phyloP scores from a whole-genome alignment of 306 rosid genomes.

The Spatholobus suberectus region DNA sequence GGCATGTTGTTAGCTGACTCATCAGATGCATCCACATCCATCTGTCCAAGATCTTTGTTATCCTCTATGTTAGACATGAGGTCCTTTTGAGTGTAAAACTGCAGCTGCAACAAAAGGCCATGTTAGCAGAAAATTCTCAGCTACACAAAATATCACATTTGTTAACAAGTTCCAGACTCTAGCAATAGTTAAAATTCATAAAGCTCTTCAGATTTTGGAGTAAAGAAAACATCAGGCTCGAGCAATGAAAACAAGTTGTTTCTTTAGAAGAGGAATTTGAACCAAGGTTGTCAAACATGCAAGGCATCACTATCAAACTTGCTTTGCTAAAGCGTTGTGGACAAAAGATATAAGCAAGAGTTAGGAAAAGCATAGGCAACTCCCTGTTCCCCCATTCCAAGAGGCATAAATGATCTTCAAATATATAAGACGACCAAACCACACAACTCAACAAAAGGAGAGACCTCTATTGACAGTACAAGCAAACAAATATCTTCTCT shows the following conservation, averaged over 20 bases:
- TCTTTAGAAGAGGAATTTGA: slow-evolving; percentile 15
- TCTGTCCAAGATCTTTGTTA: slow-evolving; percentile 59
- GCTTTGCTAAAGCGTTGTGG: background rate
- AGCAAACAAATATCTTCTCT: slow-evolving; percentile 8
- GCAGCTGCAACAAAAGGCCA: slow-evolving; percentile 45
- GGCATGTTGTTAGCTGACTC: slow-evolving; percentile 56
- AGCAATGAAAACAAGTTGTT: slow-evolving; percentile 10
- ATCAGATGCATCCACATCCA: slow-evolving; percentile 53
- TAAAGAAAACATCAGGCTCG: slow-evolving; percentile 21
- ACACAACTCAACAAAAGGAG: slow-evolving; percentile 11
- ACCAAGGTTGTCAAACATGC: background rate
- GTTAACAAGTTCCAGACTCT: background rate
- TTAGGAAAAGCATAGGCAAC: slow-evolving; percentile 10
- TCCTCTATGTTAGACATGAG: slow-evolving; percentile 65
- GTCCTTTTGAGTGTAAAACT: slow-evolving; percentile 45
- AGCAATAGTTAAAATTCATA: background rate
- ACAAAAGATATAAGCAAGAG: slow-evolving; percentile 15
- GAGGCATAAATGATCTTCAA: slow-evolving; percentile 4
- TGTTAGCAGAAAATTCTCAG: slow-evolving; percentile 33
- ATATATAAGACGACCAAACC: background rate
- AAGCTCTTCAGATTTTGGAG: slow-evolving; percentile 1
- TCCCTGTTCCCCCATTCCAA: background rate
- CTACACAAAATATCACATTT: slow-evolving; percentile 9
- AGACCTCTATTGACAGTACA: background rate
- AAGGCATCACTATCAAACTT: background rate